These are phyloP conservation scores for Graphiopsis chlorocephala DNA, from an alignment of 2,329 filamentous ascomycete species.

Conservation along the genomic window DNA sequence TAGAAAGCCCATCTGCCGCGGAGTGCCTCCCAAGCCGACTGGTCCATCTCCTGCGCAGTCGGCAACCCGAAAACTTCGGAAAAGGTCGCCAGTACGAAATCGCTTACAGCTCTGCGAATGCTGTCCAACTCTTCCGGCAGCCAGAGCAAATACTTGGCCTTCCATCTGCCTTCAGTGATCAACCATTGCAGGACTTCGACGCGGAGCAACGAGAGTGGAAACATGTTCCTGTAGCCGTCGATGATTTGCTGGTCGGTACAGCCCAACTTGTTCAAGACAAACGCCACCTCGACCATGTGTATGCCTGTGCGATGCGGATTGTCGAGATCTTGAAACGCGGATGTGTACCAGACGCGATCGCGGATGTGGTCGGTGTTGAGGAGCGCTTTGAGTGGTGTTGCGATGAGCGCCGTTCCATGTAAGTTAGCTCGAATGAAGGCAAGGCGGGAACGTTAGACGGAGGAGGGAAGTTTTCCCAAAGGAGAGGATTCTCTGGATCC, in stretches of 20 bases:
- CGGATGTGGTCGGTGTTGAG: background rate
- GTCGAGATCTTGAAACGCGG: background rate
- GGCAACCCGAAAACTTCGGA: background rate
- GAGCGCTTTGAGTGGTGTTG: background rate
- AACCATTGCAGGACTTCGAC: background rate
- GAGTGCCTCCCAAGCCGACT: background rate
- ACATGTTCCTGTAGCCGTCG: background rate
- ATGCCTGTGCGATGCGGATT: background rate
- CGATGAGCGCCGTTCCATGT: background rate
- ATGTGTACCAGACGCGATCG: background rate
- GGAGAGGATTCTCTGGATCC: background rate
- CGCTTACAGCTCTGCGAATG: background rate
- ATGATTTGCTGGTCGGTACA: background rate
- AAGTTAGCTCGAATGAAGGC: background rate
- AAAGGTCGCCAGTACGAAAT: background rate
- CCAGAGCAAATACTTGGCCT: background rate
- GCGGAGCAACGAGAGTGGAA: background rate
- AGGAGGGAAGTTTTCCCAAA: background rate
- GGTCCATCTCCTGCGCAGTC: background rate
- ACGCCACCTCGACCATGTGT: background rate
- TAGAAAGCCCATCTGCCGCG: background rate
- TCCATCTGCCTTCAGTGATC: background rate
- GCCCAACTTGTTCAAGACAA: background rate
- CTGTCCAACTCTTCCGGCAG: background rate
- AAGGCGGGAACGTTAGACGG: background rate